These are phyloP conservation scores for Fusarium brevicatenulatum DNA, from an alignment of 2,329 filamentous ascomycete species.

Conservation along the genomic window DNA sequence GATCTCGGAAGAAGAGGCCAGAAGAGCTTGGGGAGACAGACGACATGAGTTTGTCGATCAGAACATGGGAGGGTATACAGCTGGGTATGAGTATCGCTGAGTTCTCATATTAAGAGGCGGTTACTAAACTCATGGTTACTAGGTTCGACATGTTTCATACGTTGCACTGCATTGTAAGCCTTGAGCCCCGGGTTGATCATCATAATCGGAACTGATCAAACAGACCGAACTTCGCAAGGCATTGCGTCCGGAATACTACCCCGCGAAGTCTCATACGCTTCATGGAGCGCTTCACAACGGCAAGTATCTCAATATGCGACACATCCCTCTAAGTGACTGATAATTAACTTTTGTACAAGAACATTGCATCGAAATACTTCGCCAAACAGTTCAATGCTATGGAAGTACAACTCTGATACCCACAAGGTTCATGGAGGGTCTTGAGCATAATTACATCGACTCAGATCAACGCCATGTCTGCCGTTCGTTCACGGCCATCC, in stretches of 20 bases:
- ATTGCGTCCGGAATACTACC: background rate
- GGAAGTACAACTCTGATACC: background rate
- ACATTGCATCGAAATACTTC: background rate
- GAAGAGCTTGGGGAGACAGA: background rate
- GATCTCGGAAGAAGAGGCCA: background rate
- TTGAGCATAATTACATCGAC: background rate
- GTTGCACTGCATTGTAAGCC: background rate
- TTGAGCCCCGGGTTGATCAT: rapidly evolving
- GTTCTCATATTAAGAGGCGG: too few relatives aligned
- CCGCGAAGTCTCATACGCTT: background rate
- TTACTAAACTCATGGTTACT: background rate
- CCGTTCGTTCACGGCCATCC: background rate
- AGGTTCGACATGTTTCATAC: background rate
- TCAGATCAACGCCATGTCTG: background rate
- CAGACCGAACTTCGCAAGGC: background rate
- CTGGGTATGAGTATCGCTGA: background rate
- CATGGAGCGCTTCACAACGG: background rate
- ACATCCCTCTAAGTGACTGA: rapidly evolving
- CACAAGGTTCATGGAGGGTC: background rate
- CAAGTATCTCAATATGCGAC: background rate
- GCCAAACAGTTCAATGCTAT: background rate
- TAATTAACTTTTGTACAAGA: background rate
- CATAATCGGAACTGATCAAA: rapidly evolving
- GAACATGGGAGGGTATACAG: background rate
- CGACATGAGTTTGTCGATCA: background rate